Conservation (phyloP, 441 rosid species). For the Pelargonium citronellum region DNA sequence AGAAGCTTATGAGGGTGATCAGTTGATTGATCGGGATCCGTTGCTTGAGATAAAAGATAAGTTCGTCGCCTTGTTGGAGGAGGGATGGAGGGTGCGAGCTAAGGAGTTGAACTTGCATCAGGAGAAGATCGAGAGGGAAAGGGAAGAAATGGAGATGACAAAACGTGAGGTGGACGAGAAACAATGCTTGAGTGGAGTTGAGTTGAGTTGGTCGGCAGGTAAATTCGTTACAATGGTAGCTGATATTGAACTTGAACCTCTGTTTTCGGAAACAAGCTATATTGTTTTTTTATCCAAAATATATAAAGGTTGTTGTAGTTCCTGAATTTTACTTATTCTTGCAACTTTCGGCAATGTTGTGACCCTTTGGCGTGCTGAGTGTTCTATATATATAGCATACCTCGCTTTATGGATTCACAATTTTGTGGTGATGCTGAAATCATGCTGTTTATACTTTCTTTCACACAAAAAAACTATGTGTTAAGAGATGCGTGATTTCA, state of each 20-base stretch:
- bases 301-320: not conserved
- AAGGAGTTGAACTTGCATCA: slow-evolving; percentile 34
- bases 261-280: not conserved
- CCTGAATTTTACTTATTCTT: not conserved
- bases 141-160: slow-evolving; percentile 30
- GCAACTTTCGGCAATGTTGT: not conserved
- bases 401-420: not conserved
- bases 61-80: slow-evolving; percentile 49
- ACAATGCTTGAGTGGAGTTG: not conserved
- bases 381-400: slow-evolving; percentile 5
- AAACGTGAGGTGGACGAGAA: slow-evolving; percentile 27
- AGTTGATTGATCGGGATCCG: slow-evolving; percentile 61
- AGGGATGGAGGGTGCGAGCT: slow-evolving; percentile 58
- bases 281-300: not conserved
- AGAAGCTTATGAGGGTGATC: slow-evolving; percentile 57
- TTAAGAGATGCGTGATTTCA: not conserved
- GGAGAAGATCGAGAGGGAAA: slow-evolving; percentile 41
- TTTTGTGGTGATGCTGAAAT: not conserved
- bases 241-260: slow-evolving; percentile 5
- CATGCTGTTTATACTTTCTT: not conserved
- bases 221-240: not conserved
- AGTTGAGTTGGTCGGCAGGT: not conserved
- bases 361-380: not conserved
- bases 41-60: slow-evolving; percentile 60
- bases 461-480: no score